These are phyloP conservation scores for Acanthamoeba lenticulata DNA, from an alignment of 208 protist species.

Conservation along the genomic window DNA sequence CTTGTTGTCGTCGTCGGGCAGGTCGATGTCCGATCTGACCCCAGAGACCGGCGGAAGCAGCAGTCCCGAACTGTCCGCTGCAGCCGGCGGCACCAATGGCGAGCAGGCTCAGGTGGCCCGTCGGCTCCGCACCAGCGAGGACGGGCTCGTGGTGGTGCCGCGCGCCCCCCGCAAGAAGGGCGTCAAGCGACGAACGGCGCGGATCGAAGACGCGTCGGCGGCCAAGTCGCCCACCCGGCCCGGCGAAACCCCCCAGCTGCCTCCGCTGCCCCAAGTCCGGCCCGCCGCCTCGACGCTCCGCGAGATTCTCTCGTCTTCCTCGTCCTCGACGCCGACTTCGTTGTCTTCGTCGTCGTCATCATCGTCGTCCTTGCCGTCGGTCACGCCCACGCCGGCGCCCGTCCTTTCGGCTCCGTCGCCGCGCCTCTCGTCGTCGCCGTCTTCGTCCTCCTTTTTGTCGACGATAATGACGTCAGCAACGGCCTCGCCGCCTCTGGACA, in stretches of 20 bases:
- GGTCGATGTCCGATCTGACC: too few species aligned
- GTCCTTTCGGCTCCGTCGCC: not conserved
- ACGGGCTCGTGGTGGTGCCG: not conserved
- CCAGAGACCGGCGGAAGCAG: too few species aligned
- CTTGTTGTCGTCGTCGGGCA: too few species aligned
- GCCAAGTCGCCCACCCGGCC: not conserved
- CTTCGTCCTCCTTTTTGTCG: not conserved
- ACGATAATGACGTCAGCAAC: not conserved
- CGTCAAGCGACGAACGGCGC: not conserved
- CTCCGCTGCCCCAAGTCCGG: not conserved
- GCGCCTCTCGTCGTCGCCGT: not conserved
- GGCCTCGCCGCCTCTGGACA: not conserved
- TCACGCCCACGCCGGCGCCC: not conserved
- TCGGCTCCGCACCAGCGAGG: not conserved
- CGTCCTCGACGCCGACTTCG: not conserved
- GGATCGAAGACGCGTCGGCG: not conserved
- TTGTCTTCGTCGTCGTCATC: not conserved
- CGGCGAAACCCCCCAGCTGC: not conserved
- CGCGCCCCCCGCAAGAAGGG: constrained; percentile 1
- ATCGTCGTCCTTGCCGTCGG: not conserved
- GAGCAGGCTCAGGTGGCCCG: not conserved
- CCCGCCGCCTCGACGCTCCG: not conserved
- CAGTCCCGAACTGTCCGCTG: too few species aligned
- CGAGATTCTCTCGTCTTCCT: constrained; percentile 16
- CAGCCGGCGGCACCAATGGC: too few species aligned